Base-by-base conservation (phyloP, 768 basidiomycete genomes). In the Lentinula edodes region DNA sequence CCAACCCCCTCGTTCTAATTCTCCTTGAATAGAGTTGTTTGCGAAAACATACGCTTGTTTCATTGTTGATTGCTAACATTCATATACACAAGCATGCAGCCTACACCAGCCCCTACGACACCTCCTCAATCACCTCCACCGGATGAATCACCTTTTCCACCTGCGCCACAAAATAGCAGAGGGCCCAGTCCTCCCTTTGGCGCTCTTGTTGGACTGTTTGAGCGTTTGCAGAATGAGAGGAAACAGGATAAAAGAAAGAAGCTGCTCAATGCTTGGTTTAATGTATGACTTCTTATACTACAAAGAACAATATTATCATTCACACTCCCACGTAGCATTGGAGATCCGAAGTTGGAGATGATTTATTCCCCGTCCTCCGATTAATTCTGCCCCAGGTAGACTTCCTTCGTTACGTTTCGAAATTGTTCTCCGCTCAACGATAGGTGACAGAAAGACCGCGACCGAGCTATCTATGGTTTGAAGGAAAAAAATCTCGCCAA, bases 401-500 rank as follows among this genome's bases (percentile, higher is more conserved):
- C 72, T 28, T 52, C 2, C 3, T 34, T 51, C 15, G 15, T n/a
- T 28, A 13, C 7, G 6, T 12, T 39, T 6, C 5, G 6, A 38
- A n/a, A 7, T 9, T n/a, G 34, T 35, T 38, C 23, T 16, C 36
- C 7, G 28, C 51, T 52, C 41, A 36, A 58, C 35, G 23, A 43
- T 18, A n/a, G 32, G 54, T 13, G 61, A 20, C 71, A 98, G 94
- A 92, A 97, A 84, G 97, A 98, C 71, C 83, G 89, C 38, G 93
- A 98, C 64, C 86, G 97, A 58, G 84, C 92, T 0, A 88, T 95
- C 0, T 99, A 98, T 72, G 92, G 94, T 13, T 73, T 97, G 65
- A 99, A 99, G 71, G 97, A 99, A 77, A 91, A 90, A 75, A 91
- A 90, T 69, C 76, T 99, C 2, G 95, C 95, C 5, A 98, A 95